Evolutionary conservation across 805 yeast genomes (phyloP).

Genomic region (Yamadazyma takamatsuzukensis): DNA sequence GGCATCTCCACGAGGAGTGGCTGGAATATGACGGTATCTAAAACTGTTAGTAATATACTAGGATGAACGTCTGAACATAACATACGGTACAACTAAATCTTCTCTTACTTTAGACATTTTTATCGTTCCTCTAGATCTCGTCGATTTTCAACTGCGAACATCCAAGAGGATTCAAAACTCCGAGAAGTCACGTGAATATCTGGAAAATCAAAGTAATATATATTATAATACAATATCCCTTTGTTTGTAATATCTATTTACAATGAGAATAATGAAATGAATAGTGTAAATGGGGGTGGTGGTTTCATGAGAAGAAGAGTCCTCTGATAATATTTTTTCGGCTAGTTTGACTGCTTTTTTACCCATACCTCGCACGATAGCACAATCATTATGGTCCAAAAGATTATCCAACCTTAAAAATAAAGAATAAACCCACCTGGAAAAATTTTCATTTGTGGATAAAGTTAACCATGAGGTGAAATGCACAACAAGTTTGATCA

Average conservation of each 20-base stretch:
- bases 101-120: constrained; percentile 27
- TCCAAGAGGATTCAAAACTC: no score
- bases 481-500: constrained; percentile 31
- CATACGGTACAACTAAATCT: constrained; percentile 33
- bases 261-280: constrained; percentile 28
- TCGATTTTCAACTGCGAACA: no score
- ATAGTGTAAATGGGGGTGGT: constrained; percentile 20
- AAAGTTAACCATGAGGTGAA: constrained; percentile 37
- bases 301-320: no score
- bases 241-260: constrained; percentile 34
- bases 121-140: constrained; percentile 1
- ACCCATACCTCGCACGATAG: constrained; percentile 35
- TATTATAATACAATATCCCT: constrained; percentile 16
- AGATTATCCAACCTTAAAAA: constrained; percentile 33
- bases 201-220: no score
- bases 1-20: constrained; percentile 44
- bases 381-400: constrained; percentile 29
- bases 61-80: no score
- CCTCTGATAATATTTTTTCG: constrained; percentile 1
- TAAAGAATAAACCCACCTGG: constrained; percentile 34
- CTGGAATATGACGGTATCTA: constrained; percentile 47
- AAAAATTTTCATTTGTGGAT: constrained; percentile 20
- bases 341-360: constrained; percentile 33
- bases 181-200: no score
- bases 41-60: constrained; percentile 10